phyloP scores from a whole-genome alignment of 1,284 basidiomycete species.

The Psilocybe mexicana region DNA sequence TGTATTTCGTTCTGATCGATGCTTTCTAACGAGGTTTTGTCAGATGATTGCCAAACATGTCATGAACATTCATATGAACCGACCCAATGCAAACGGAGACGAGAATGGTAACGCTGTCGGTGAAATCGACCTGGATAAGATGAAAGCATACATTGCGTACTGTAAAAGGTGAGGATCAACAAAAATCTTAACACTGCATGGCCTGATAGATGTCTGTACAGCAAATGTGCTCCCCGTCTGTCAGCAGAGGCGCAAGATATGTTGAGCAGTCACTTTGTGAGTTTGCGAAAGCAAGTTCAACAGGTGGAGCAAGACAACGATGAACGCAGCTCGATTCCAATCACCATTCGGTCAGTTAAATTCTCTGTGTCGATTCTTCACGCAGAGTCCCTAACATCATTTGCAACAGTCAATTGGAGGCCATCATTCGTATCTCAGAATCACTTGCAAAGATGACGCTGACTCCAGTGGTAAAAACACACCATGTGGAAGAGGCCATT shows the following conservation, averaged over 20 bases:
- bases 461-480: conserved; percentile 81
- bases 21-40: background rate
- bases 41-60: conserved; percentile 97
- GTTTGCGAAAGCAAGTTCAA: conserved; percentile 92
- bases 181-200: background rate
- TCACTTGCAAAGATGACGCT: conserved; percentile 94
- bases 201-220: conserved; percentile 30
- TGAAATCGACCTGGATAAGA: conserved; percentile 97
- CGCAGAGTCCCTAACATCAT: background rate
- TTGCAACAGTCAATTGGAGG: conserved; percentile 86
- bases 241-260: conserved; percentile 95
- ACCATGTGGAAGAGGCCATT: conserved; percentile 98
- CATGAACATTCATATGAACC: conserved; percentile 98
- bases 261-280: conserved; percentile 96
- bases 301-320: conserved; percentile 97
- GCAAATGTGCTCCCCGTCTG: conserved; percentile 94
- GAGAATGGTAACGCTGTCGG: conserved; percentile 57
- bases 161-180: conserved; percentile 77
- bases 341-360: conserved; percentile 84
- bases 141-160: conserved; percentile 97
- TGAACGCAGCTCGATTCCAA: conserved; percentile 96
- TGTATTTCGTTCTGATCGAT: background rate
- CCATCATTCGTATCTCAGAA: conserved; percentile 98
- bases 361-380: background rate
- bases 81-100: conserved; percentile 45